A percentile compares a stretch with the other conserved stretches of the same genome.
phyloP scores from a whole-genome alignment of 2,329 filamentous ascomycete species.

The Cadophora sp. region DNA sequence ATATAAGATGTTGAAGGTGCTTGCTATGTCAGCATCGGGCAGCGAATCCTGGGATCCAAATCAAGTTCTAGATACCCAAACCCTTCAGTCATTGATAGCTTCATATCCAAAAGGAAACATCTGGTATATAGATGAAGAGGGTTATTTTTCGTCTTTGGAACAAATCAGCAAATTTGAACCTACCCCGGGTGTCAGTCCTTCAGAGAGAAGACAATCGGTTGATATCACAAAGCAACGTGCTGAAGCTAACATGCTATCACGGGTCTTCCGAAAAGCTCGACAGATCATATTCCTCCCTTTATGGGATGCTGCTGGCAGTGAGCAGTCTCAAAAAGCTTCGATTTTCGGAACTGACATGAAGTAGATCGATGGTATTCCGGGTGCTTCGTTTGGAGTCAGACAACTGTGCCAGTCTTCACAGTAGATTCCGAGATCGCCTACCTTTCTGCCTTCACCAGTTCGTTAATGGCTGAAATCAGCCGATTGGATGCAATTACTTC shows the following conservation, averaged over 20 bases:
- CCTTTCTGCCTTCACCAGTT: conserved; percentile 39
- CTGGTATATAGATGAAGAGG: conserved; percentile 42
- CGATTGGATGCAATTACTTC: conserved; percentile 39
- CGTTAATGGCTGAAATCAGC: conserved; percentile 40
- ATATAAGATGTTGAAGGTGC: conserved; percentile 37
- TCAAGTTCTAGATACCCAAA: conserved; percentile 36
- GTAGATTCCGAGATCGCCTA: conserved; percentile 38
- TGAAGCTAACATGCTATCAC: conserved; percentile 38
- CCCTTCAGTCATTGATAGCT: conserved; percentile 37
- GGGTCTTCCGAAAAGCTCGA: conserved; percentile 38
- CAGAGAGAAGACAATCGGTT: conserved; percentile 26
- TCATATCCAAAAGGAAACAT: conserved; percentile 42
- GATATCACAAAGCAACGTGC: conserved; percentile 33
- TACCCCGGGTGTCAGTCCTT: conserved; percentile 13
- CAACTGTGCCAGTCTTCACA: conserved; percentile 37
- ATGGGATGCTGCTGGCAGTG: conserved; percentile 42
- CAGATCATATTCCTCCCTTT: conserved; percentile 43
- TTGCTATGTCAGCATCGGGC: conserved; percentile 37
- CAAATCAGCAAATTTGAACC: conserved; percentile 32
- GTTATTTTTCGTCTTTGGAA: conserved; percentile 42
- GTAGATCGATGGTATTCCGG: conserved; percentile 40
- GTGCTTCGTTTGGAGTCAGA: conserved; percentile 39
- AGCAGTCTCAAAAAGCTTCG: background rate
- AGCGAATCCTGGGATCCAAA: conserved; percentile 32
- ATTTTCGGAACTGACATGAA: background rate